Evolutionary conservation across 2,329 filamentous ascomycete species (phyloP), one percentile per base, ranked within the genome.

Genomic region (Arachnomyces sp.): DNA sequence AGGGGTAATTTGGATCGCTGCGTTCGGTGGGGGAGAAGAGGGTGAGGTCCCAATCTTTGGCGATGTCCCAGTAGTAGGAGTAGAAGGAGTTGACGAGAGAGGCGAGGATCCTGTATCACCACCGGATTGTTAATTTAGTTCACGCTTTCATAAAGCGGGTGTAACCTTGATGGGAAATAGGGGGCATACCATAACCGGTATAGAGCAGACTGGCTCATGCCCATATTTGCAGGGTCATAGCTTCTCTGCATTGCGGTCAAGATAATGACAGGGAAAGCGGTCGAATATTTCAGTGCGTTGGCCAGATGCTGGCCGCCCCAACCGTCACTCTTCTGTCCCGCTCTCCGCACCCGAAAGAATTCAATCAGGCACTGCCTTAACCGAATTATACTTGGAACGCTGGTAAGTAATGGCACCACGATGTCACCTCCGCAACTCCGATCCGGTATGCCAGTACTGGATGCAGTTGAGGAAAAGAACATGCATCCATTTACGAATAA

Each of bases 1-100:
- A 92, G 0, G 86, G 78, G 52, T 89, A 76, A 17, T 83, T 77
- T 2, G 74, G 73, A 8, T 74, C 72, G 48, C 72, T 71, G 47
- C 82, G 77, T 46, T 77, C 71, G 29, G 64, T 65, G 11, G 67
- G 60, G 2, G 82, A 77, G 56, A 96, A 85, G 11, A 96, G 73
- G 0, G 84, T 86, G 46, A 98, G 72, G 57, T 96, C 92, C 92
- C 92, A 98, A 70, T 98, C 92, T 67, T 89, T 92, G 40, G 86
- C 75, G 21, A 96, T 80, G 55, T 98, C 92, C 92, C 92, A 98
- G 72, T 92, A 98, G 69, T 96, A 96, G n/a, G 84, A 88, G 66
- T 95, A 98, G 33, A 84, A 71, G 11, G 86, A 93, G 62, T 98
- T 95, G 53, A 92, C 57, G 28, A 87, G 68, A 21, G 86, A 84